These are phyloP conservation scores for Pythium brassicae DNA, from an alignment of 352 stramenopile species.

Conservation along the genomic window DNA sequence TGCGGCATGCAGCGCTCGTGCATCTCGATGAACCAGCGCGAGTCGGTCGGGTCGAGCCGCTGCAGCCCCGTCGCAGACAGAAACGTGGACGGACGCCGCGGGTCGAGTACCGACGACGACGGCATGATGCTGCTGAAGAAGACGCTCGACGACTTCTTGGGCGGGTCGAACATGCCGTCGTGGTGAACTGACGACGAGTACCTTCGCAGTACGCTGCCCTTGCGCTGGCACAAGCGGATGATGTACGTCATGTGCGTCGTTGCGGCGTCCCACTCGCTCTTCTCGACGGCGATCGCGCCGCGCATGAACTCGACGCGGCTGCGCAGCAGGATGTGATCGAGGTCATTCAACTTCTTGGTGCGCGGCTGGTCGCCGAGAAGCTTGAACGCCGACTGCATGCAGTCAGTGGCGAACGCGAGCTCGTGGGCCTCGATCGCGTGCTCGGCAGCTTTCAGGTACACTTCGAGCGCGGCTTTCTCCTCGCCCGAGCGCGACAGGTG, in stretches of 20 bases:
- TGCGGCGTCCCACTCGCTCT: constrained; percentile 58
- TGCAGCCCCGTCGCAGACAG: neutral
- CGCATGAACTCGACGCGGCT: constrained; percentile 75
- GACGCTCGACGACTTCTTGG: too few species aligned
- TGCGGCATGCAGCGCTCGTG: constrained; percentile 35
- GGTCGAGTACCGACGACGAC: neutral
- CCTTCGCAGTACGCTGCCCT: constrained; percentile 45
- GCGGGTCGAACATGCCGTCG: constrained; percentile 23
- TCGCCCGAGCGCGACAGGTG: constrained; percentile 59
- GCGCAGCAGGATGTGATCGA: constrained; percentile 54
- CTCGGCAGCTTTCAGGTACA: constrained; percentile 57
- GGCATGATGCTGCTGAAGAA: constrained; percentile 21
- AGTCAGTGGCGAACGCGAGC: constrained; percentile 62
- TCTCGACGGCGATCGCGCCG: constrained; percentile 63
- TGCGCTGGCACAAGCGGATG: constrained; percentile 56
- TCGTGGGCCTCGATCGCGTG: constrained; percentile 52
- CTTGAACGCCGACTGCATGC: constrained; percentile 71
- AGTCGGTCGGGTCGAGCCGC: constrained; percentile 9
- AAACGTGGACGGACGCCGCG: too few species aligned
- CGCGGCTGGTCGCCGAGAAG: constrained; percentile 47
- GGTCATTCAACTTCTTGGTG: constrained; percentile 39
- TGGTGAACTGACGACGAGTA: constrained; percentile 46
- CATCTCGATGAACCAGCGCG: constrained; percentile 17
- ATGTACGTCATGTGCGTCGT: constrained; percentile 65
- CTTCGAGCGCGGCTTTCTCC: constrained; percentile 45